phyloP scores from a whole-genome alignment of 2,329 filamentous ascomycete genomes.

The Trichothecium sympodiale region DNA sequence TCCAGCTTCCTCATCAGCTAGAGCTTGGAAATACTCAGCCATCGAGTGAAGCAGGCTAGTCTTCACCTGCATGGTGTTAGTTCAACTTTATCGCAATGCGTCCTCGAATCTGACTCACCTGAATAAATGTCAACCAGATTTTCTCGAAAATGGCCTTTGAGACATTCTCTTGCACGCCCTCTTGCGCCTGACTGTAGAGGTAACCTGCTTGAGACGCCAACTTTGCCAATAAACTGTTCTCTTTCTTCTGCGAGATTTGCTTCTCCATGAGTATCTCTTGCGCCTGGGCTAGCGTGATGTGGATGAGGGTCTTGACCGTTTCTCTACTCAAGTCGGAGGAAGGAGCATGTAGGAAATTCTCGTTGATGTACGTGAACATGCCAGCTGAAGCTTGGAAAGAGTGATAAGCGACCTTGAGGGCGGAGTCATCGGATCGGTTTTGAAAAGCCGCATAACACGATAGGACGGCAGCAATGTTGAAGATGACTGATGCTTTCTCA shows the following conservation, averaged over 20 bases:
- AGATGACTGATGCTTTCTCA: constrained; percentile 98
- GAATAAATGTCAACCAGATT: constrained; percentile 75
- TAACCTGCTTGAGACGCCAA: constrained; percentile 83
- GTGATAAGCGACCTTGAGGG: constrained; percentile 93
- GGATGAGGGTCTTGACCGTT: constrained; percentile 89
- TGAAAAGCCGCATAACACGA: constrained; percentile 93
- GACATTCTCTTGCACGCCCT: constrained; percentile 88
- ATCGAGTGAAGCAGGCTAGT: constrained; percentile 71
- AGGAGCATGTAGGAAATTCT: constrained; percentile 95
- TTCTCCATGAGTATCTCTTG: constrained; percentile 98
- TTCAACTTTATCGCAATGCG: not conserved
- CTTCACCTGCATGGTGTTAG: constrained; percentile 48
- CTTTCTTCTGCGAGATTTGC: constrained; percentile 86
- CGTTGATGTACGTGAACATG: constrained; percentile 99
- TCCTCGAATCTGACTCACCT: constrained; percentile 37
- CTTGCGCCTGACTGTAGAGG: constrained; percentile 75
- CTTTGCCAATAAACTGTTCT: constrained; percentile 83
- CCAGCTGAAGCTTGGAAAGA: constrained; percentile 96
- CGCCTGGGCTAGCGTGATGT: constrained; percentile 86
- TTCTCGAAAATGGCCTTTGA: constrained; percentile 88
- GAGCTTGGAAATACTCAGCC: constrained; percentile 86
- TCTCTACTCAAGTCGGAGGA: constrained; percentile 93
- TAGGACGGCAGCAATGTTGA: constrained; percentile 95
- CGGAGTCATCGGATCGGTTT: constrained; percentile 81
- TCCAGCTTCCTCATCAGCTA: constrained; percentile 82